Conservation (phyloP, 1,284 basidiomycete species). For the Tilletia walkeri region DNA sequence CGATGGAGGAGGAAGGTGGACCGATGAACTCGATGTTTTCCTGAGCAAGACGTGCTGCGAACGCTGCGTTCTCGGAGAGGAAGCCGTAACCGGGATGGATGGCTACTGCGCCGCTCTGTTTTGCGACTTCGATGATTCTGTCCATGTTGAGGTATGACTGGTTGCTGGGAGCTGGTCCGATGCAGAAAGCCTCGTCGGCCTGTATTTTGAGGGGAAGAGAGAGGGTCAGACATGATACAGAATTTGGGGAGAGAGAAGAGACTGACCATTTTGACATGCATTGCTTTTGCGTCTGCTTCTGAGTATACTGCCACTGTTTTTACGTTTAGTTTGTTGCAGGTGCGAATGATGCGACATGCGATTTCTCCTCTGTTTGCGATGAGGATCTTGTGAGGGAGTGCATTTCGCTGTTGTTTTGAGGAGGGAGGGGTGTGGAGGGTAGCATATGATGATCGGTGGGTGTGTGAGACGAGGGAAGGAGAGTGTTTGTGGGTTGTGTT, state of each 20-base stretch:
- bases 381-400: constrained; percentile 41
- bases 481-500: too few relatives aligned
- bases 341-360: constrained; percentile 85
- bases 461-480: too few relatives aligned
- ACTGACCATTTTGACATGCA: constrained; percentile 63
- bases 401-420: neutral
- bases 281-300: constrained; percentile 72
- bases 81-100: constrained; percentile 89
- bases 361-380: constrained; percentile 75
- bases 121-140: constrained; percentile 80
- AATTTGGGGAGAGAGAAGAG: constrained; percentile 8
- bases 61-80: constrained; percentile 62
- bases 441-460: too few relatives aligned
- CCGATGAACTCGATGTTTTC: constrained; percentile 55
- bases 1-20: constrained; percentile 53
- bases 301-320: constrained; percentile 87
- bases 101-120: constrained; percentile 65
- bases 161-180: constrained; percentile 80
- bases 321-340: constrained; percentile 81
- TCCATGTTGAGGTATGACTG: constrained; percentile 87
- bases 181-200: constrained; percentile 95
- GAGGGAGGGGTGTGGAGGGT: too few relatives aligned
- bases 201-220: constrained; percentile 56
- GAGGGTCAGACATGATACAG: constrained; percentile 56
- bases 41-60: constrained; percentile 34